A percentile compares a stretch with the other conserved stretches of the same genome.
These are phyloP conservation scores for Boletus calvinii DNA, from an alignment of 1,284 basidiomycete species.

Conservation along the genomic window DNA sequence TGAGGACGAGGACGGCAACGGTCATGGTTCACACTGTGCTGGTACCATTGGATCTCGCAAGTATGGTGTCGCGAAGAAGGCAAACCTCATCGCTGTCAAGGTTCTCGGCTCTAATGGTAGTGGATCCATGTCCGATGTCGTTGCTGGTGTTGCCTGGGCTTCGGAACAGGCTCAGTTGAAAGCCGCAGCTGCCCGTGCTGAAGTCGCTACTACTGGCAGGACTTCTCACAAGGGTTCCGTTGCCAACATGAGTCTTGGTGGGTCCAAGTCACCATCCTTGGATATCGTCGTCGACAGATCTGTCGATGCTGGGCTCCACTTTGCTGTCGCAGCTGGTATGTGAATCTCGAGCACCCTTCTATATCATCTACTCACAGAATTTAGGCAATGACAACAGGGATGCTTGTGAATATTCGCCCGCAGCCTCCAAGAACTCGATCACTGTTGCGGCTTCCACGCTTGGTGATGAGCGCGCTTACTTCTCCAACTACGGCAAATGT, in stretches of 20 bases:
- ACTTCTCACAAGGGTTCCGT: slow-evolving; percentile 92
- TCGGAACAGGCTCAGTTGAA: slow-evolving; percentile 60
- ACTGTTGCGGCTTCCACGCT: slow-evolving; percentile 87
- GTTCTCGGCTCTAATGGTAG: slow-evolving; percentile 92
- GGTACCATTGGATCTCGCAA: slow-evolving; percentile 76
- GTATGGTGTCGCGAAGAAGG: slow-evolving; percentile 95
- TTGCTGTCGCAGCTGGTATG: slow-evolving; percentile 91
- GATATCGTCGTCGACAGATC: slow-evolving; percentile 87
- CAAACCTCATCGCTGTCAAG: slow-evolving; percentile 94
- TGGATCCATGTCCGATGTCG: slow-evolving; percentile 95
- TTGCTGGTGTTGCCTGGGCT: slow-evolving; percentile 87
- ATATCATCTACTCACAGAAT: slow-evolving; percentile 2
- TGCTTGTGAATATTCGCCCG: slow-evolving; percentile 83
- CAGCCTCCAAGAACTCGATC: slow-evolving; percentile 70
- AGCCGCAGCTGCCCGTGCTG: slow-evolving; percentile 58
- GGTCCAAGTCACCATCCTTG: slow-evolving; percentile 88
- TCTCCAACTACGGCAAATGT: slow-evolving; percentile 78
- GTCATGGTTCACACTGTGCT: slow-evolving; percentile 81
- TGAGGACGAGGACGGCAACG: slow-evolving; percentile 72
- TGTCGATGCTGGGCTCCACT: slow-evolving; percentile 85
- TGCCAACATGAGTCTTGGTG: slow-evolving; percentile 97
- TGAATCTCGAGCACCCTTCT: background rate
- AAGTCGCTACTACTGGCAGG: slow-evolving; percentile 62
- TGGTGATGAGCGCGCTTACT: slow-evolving; percentile 84
- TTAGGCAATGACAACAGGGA: slow-evolving; percentile 65